Conservation (phyloP, 352 stramenopile genomes). For the Aphanomyces astaci region DNA sequence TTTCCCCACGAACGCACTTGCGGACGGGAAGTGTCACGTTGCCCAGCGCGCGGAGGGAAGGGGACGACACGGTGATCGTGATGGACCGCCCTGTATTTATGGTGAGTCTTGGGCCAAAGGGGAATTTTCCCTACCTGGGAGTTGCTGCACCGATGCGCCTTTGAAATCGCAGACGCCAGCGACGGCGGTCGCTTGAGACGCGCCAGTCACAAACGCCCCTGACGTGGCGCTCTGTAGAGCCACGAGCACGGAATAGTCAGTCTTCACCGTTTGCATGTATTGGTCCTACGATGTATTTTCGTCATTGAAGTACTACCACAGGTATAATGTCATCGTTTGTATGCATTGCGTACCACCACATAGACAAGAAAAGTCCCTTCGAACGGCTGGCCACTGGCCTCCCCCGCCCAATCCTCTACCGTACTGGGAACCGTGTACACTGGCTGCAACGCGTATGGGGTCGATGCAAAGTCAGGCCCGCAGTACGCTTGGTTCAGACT, state of each 20-base stretch:
- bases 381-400: conserved; percentile 12
- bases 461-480: neutral
- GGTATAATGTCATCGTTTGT: no score
- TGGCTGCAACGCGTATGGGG: neutral
- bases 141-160: neutral
- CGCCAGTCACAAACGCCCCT: neutral
- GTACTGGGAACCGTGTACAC: neutral
- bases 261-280: conserved; percentile 17
- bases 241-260: neutral
- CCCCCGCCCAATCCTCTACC: neutral
- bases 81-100: no score
- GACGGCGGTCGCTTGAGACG: neutral
- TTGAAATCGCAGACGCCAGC: neutral
- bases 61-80: neutral
- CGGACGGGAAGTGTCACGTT: neutral
- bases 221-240: neutral
- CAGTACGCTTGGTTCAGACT: neutral
- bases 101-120: no score
- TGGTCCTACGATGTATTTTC: no score
- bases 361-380: neutral
- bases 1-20: conserved; percentile 1
- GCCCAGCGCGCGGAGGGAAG: neutral
- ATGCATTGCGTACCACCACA: conserved; percentile 10
- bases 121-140: no score
- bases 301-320: conserved; percentile 6